phyloP scores from a whole-genome alignment of 768 basidiomycete genomes.

The Russula foetens region DNA sequence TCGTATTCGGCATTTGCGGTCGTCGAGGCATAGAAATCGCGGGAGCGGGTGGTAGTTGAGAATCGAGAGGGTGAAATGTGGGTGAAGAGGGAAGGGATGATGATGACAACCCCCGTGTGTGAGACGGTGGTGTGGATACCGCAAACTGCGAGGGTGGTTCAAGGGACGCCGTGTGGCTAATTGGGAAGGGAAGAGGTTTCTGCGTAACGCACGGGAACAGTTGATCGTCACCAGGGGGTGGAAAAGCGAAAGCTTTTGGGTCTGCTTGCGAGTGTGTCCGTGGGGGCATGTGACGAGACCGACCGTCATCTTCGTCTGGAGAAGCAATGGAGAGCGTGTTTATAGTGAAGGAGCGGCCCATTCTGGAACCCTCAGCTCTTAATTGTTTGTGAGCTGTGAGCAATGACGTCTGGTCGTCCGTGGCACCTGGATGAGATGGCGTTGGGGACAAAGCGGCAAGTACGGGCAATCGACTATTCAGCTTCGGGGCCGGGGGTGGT shows the following conservation, averaged over 20 bases:
- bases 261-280: slow-evolving; percentile 6
- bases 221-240: not conserved
- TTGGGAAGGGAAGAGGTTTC: slow-evolving; percentile 16
- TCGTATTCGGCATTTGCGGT: slow-evolving; percentile 22
- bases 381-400: slow-evolving; percentile 14
- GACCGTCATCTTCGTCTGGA: slow-evolving; percentile 4
- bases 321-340: not conserved
- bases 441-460: not conserved
- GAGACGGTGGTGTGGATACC: not conserved
- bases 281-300: slow-evolving; percentile 5
- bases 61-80: not conserved
- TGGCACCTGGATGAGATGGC: not conserved
- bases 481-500: slow-evolving; percentile 14
- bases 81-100: not conserved
- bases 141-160: not conserved
- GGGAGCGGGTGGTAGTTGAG: not conserved
- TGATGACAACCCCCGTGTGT: not conserved
- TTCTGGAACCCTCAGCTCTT: slow-evolving; percentile 12
- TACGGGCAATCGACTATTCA: slow-evolving; percentile 4
- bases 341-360: slow-evolving; percentile 12
- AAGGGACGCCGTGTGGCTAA: not conserved
- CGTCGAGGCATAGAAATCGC: slow-evolving; percentile 16
- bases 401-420: slow-evolving; percentile 8
- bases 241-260: slow-evolving; percentile 8
- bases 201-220: slow-evolving; percentile 5